Base-by-base conservation (phyloP, 306 rosid genomes). In the Medicago arabica region DNA sequence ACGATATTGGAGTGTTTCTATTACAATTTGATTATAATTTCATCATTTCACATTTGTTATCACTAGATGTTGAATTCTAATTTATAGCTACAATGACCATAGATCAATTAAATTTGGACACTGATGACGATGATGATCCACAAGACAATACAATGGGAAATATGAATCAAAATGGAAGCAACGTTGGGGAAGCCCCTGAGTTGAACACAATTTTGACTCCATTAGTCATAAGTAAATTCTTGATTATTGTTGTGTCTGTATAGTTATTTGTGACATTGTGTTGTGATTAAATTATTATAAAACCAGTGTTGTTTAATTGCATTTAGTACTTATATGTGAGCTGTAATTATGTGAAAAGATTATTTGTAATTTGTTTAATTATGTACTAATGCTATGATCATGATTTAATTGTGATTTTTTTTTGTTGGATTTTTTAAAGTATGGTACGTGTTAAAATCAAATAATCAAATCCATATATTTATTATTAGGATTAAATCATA, bases 221-320 rank as follows among this genome's bases (percentile, higher is more conserved):
- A 19, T 14, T 31, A 19, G 43, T 1, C 41, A 61, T 61, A 61
- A 25, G 12, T 59, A 23, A 61, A 61, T 61, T 61, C 11, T 61
- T 19, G 67, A 31, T 14, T 61, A 61, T 15, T 61, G 21, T 15
- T 61, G 21, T 7, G 15, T 41, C 2, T 61, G 67, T 28, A 6
- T 31, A 12, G 67, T 61, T 31, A 60, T 60, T 60, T 60, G 43
- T 31, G 17, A 60, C 19, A 36, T 28, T 60, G 41, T 60, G 67
- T 61, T 31, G 18, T 61, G 15, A 34, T 14, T 61, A 28, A 5
- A 61, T 61, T 31, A 38, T 16, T 34, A 38, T 16, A 38, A 63
- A 17, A 38, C 69, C 49, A 36, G 6, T 36, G 49, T 36, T 63
- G 47, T 38, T 63, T n/a, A n/a, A 63, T 63, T 63, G 3, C 39